Conservation (phyloP, 495 filamentous ascomycete genomes). For the Echria macrotheca region DNA sequence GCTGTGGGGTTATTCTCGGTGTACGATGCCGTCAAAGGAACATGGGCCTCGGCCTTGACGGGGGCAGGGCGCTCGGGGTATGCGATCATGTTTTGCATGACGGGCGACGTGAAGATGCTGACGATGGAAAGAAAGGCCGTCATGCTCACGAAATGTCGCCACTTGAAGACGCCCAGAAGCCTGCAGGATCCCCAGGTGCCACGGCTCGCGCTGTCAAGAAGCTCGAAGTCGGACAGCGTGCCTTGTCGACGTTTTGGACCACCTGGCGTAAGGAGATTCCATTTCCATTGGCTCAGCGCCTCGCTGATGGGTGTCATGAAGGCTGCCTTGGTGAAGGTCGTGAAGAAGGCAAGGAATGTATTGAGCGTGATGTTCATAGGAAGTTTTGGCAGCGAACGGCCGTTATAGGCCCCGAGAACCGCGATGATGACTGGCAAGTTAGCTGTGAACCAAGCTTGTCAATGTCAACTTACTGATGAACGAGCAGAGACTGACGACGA, state of each 20-base stretch:
- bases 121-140: conserved; percentile 6
- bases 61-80: background rate
- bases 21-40: too few relatives aligned
- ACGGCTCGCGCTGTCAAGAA: conserved; percentile 35
- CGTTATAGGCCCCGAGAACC: conserved; percentile 10
- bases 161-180: conserved; percentile 7
- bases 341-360: conserved; percentile 24
- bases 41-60: too few relatives aligned
- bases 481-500: background rate
- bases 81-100: conserved; percentile 11
- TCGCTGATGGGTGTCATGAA: conserved; percentile 38
- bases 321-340: conserved; percentile 36
- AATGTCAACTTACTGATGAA: background rate
- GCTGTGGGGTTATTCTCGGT: too few relatives aligned
- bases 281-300: conserved; percentile 41
- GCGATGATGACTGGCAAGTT: conserved; percentile 2
- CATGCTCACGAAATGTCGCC: conserved; percentile 6
- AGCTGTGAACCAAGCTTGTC: too few relatives aligned
- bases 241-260: conserved; percentile 6
- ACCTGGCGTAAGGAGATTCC: conserved; percentile 19
- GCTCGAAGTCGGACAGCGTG: conserved; percentile 34
- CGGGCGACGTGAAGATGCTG: conserved; percentile 12
- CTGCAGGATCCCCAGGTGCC: conserved; percentile 16
- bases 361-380: conserved; percentile 21
- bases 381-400: conserved; percentile 11